Evolutionary conservation across 2,329 filamentous ascomycete species (phyloP), one percentile per base, ranked within the genome.

Genomic region (Pseudocercospora vitis): DNA sequence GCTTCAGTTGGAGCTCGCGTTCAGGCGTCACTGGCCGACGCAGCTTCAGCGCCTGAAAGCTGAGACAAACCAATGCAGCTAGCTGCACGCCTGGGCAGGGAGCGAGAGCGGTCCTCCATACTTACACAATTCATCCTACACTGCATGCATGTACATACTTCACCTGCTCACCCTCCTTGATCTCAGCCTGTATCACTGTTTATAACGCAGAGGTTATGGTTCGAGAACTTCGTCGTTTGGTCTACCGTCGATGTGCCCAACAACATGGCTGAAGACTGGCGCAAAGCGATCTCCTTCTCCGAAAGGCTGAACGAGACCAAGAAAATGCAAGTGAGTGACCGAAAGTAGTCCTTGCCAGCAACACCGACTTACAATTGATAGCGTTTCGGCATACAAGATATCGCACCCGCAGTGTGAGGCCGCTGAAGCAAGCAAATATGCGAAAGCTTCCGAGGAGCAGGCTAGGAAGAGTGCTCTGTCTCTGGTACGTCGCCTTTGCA

Each of bases 381-480:
- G 79, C 56, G 75, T 75, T 21, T 72, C 75, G 28, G 78, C 76
- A 33, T 79, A 77, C 59, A 75, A 77, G 63, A 67, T 65, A 48
- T 70, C 71, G 16, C 70, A 76, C 52, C 74, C 76, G 53, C 69
- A 72, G 2, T 71, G 75, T 23, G 72, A 72, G 8, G 70, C 76
- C 49, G 65, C 72, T 24, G 77, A 80, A 56, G 79, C 78, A 24
- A 78, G 77, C 50, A 71, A 75, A 28, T 74, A 81, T 58, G 89
- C 88, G 16, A 86, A 86, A 64, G 70, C 78, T 42, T 73, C 84
- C 33, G 91, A 95, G 70, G 81, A 80, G 40, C 76, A 80, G 8
- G 82, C 84, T 9, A 88, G 83, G 62, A 77, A 81, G 37, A 71
- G 73, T 35, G 82, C 84, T 8, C 63, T 72, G 19, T 83, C 82